Evolutionary conservation across 192 early-diverging fungal species (phyloP), one percentile per base, ranked within the genome.

Genomic region (Coemansia sp.): DNA sequence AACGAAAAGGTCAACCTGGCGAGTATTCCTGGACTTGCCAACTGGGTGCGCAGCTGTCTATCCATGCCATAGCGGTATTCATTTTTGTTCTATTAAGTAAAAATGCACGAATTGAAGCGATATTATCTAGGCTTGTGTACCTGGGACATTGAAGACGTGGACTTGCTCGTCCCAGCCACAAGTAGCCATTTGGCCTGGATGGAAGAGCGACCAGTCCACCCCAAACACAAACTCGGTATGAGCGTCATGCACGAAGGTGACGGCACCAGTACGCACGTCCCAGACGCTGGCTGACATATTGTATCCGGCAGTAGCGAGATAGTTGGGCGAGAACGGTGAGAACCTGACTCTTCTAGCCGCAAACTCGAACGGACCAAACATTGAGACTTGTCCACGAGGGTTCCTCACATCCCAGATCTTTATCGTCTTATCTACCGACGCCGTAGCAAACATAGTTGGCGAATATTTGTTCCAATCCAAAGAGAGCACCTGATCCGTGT

Each of bases 391-490:
- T 11, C 88, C 86, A 23, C 91, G 81, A 1, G 92, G 86, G 61
- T 88, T 88, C 39, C 96, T 90, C 16, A 94, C 66, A 78, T 99
- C 98, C 94, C 95, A 99, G 30, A 95, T 85, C 72, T 94, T 94
- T 69, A 98, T 86, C 3, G 89, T 91, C 47, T 89, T 85, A 73
- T 99, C 98, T 3, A 95, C 94, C 39, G 91, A 92, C 2, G 92
- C 94, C 3, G 97, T 96, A 6, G 91, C 94, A n/a, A 99, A 68
- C 17, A 85, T 82, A 65, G 94, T 77, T 6, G 91, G 87, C 39
- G 89, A 84, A 75, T 99, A 99, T 77, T 99, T 99, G 80, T 97
- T 97, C 96, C 96, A 99, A 67, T 99, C 98, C 60, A 97, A 68
- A 6, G 95, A 91, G 17, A 99, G 82, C 6, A 95, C 86, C 78